Evolutionary conservation across 2,329 filamentous ascomycete species (phyloP).

Genomic region (Penicillium sp.): DNA sequence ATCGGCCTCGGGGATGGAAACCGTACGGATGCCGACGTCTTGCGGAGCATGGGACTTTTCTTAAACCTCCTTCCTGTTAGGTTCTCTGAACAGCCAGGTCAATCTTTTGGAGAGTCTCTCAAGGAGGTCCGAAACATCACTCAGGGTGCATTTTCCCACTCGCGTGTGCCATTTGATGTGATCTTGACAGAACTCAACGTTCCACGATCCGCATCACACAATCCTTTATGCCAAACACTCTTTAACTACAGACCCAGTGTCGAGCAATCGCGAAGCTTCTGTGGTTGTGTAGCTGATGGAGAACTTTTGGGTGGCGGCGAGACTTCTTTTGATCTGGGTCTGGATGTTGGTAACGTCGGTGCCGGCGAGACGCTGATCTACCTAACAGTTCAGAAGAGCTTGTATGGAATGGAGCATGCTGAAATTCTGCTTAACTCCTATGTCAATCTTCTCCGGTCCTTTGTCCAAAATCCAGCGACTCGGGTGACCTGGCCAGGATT

Average conservation of each 20-base stretch:
- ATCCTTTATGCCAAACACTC: conserved; percentile 52
- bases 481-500: conserved; percentile 18
- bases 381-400: conserved; percentile 29
- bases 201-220: conserved; percentile 38
- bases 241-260: conserved; percentile 47
- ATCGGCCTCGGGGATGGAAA: conserved; percentile 53
- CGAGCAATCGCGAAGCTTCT: conserved; percentile 28
- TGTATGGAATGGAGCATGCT: conserved; percentile 31
- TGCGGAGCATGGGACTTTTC: conserved; percentile 46
- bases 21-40: conserved; percentile 31
- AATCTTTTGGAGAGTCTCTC: conserved; percentile 35
- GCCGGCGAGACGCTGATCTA: conserved; percentile 17
- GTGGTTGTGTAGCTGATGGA: conserved; percentile 14
- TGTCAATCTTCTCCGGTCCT: conserved; percentile 17
- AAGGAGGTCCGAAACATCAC: conserved; percentile 22
- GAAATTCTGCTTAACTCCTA: conserved; percentile 22
- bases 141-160: conserved; percentile 43
- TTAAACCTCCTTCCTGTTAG: conserved; percentile 52
- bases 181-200: conserved; percentile 47
- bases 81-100: conserved; percentile 27
- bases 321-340: conserved; percentile 33
- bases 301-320: conserved; percentile 17
- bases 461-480: conserved; percentile 18
- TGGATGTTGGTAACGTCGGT: conserved; percentile 41
- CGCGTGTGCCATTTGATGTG: conserved; percentile 50